Evolutionary conservation across 2,329 filamentous ascomycete species (phyloP).

Genomic region (Pestalotiopsis sp.): DNA sequence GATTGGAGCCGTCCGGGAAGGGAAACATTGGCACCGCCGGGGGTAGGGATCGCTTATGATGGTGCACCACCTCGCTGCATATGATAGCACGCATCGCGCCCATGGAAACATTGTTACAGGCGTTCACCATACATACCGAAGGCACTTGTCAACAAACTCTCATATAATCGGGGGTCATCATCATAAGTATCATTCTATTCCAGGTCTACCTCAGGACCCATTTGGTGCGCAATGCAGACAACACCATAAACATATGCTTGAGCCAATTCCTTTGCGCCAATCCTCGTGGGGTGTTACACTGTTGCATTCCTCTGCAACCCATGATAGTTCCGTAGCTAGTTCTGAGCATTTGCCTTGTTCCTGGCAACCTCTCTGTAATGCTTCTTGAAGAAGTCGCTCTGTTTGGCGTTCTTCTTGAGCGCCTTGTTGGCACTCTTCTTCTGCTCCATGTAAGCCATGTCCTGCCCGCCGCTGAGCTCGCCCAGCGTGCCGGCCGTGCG

Average conservation of each 20-base stretch:
- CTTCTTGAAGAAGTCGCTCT: constrained; percentile 68
- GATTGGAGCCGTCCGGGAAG: not conserved
- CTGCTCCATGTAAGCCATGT: constrained; percentile 95
- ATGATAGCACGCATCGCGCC: not conserved
- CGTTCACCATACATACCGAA: not conserved
- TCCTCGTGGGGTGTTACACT: not conserved
- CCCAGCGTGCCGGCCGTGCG: constrained; percentile 84
- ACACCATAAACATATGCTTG: not conserved
- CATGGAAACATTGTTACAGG: not conserved
- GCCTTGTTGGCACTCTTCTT: constrained; percentile 73
- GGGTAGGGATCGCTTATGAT: not conserved
- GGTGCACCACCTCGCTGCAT: not conserved
- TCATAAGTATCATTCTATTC: not conserved
- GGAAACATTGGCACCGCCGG: not conserved
- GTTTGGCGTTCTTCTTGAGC: constrained; percentile 62
- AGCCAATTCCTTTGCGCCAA: not conserved
- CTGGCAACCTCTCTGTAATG: constrained; percentile 63
- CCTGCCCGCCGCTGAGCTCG: constrained; percentile 86
- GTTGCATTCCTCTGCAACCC: not conserved
- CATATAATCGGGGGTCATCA: not conserved
- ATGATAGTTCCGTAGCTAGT: not conserved
- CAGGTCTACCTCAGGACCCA: not conserved
- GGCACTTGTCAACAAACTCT: not conserved
- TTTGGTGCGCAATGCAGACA: not conserved
- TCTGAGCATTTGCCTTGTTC: constrained; percentile 33